These are phyloP conservation scores for Leptographium flavum DNA, from an alignment of 2,329 filamentous ascomycete species.

Conservation along the genomic window DNA sequence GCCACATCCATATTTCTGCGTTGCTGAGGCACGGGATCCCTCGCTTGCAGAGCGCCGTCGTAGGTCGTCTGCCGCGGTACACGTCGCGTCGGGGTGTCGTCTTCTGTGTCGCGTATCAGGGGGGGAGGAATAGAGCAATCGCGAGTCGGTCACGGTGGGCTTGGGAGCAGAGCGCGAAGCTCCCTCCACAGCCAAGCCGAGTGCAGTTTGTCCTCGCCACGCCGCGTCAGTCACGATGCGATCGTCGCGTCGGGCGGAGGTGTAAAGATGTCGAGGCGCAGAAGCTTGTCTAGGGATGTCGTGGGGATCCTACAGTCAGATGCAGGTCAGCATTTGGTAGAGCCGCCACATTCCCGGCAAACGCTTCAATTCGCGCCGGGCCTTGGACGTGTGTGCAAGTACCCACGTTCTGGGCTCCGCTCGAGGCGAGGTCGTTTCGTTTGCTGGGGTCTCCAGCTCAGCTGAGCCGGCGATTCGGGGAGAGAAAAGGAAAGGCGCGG, in stretches of 20 bases:
- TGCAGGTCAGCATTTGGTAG: background rate
- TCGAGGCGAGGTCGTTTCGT: background rate
- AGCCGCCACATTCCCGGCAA: no score
- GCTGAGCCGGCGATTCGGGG: background rate
- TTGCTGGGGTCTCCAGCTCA: background rate
- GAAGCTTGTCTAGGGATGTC: background rate
- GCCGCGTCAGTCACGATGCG: background rate
- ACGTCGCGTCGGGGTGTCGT: background rate
- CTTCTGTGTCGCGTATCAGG: background rate
- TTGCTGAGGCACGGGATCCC: background rate
- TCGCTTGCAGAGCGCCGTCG: constrained; percentile 3
- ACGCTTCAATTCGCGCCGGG: no score
- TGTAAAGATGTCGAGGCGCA: no score
- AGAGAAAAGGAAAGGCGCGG: background rate
- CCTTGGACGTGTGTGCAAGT: background rate
- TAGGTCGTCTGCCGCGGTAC: background rate
- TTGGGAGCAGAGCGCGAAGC: constrained; percentile 15
- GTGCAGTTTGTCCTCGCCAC: background rate
- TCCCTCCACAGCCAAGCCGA: constrained; percentile 13
- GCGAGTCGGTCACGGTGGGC: background rate
- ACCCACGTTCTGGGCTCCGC: background rate
- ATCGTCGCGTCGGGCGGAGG: background rate
- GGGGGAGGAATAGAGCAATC: background rate
- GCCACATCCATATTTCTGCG: constrained; percentile 14
- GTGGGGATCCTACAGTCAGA: background rate